Percentiles rank a stretch among this genome's conserved stretches.
phyloP scores from a whole-genome alignment of 805 yeast genomes.

The Myxozyma melibiosi region DNA sequence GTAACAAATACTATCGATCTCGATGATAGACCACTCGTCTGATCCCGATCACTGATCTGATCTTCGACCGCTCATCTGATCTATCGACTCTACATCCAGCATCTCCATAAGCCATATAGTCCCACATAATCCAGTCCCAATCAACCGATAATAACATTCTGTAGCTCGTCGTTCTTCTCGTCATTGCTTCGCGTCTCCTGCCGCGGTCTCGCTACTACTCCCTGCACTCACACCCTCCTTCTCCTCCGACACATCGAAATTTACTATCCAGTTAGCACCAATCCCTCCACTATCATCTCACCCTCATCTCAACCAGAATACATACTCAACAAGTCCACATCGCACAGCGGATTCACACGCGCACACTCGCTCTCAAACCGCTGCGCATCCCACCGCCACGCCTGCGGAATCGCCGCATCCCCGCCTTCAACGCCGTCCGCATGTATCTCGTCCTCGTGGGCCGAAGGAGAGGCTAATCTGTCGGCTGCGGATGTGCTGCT shows the following conservation, averaged over 20 bases:
- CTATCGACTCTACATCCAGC: too few relatives aligned
- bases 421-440: neutral
- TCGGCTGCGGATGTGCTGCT: neutral
- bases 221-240: too few relatives aligned
- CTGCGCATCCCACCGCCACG: conserved; percentile 12
- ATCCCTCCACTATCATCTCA: neutral
- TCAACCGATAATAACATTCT: too few relatives aligned
- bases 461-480: conserved; percentile 13
- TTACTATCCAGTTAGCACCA: neutral
- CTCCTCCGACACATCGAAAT: neutral
- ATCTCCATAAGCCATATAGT: too few relatives aligned
- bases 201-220: too few relatives aligned
- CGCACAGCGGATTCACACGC: neutral
- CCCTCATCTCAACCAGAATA: neutral
- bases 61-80: too few relatives aligned
- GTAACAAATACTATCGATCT: too few relatives aligned
- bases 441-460: conserved; percentile 2
- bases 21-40: too few relatives aligned
- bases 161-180: too few relatives aligned
- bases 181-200: too few relatives aligned
- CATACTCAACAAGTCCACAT: conserved; percentile 2
- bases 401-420: neutral
- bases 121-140: too few relatives aligned
- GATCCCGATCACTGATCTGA: too few relatives aligned
- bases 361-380: conserved; percentile 5